Evolutionary conservation across 768 basidiomycete species (phyloP), one percentile per base, ranked within the genome.

Genomic region (Pleurotus pulmonarius): DNA sequence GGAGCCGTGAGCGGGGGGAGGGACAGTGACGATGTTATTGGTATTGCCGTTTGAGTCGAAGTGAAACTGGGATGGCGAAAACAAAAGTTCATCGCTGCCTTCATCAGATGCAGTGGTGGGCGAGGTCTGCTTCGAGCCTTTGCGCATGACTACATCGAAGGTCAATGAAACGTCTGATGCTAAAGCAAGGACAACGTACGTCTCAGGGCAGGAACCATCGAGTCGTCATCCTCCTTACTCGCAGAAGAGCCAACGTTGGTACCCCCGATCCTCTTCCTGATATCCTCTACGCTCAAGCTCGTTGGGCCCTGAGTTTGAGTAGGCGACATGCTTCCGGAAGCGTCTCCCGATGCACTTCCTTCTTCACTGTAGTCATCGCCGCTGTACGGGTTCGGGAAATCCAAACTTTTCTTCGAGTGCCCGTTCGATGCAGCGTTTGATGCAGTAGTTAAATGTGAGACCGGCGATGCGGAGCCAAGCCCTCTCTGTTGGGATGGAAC

Each of bases 191-290:
- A 37, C 37, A 24, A 77, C 87, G 63, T 67, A 89, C 88, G 72
- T 55, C 76, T 78, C 47, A 91, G 72, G 13, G 90, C 90, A 3
- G 88, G 87, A 73, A 86, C 77, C 13, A 89, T 75, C 25, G 85
- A 86, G 16, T 39, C 51, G 26, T 85, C 86, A 49, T 69, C 65
- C 41, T 63, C 69, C n/a, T 58, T 65, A 38, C 57, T 61, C n/a
- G 64, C 61, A 46, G 59, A 61, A 40, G 41, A 57, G 3, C 53
- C 24, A 26, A 49, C 34, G 9, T 24, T 40, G 9, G 37, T 75
- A 59, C 59, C 77, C 70, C 6, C 73, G 67, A 46, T 75, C 71
- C 1, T 74, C 55, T 9, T 67, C 65, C 5, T 56, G 55, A 90
- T 90, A 61, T 87, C 88, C 22, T 88, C 88, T 0, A 80, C 68